Base-by-base conservation (phyloP, 768 basidiomycete genomes). In the Tremella mesenterica region DNA sequence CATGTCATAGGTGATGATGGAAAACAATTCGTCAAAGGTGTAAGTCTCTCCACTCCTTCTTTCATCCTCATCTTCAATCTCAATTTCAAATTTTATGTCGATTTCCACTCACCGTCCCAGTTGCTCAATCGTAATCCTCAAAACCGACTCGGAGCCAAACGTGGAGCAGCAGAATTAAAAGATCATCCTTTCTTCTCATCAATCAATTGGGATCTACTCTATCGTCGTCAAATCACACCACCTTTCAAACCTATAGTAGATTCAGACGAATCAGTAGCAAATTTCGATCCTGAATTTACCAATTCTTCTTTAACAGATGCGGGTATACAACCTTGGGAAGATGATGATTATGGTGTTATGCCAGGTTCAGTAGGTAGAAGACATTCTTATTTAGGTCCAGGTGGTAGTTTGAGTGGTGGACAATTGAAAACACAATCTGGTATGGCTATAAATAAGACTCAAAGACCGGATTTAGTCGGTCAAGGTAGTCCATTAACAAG, bases 271-370 rank as follows among this genome's bases (percentile, higher is more conserved):
- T 89, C 86, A 14, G 90, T 89, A n/a, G 83, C 84, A 59, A 96
- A 96, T 77, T 99, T 99, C 69, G 95, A 99, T 72, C 88, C 90
- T 26, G 91, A 96, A 75, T 99, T 99, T 75, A 99, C 95, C 3
- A 69, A 66, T 43, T 58, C 67, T 1, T 63, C 64, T 8, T 80
- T 83, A 23, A 85, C 88, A n/a, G 86, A 93, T 70, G 78, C 96
- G 48, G 80, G 83, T 14, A 83, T 88, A 57, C 59, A 80, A 81
- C 56, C 85, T 79, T 45, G 70, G 73, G 44, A 73, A 52, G 70
- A 70, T 52, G 77, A 79, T 5, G 71, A 79, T 28, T 41, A 38
- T 16, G 54, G 39, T 26, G 46, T 50, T 6, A 50, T 38, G 1
- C 51, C 45, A 13, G 30, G 34, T 18, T 48, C 38, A 16, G 36